These are phyloP conservation scores for Annulohypoxylon truncatum DNA, from an alignment of 2,329 filamentous ascomycete genomes.

Conservation along the genomic window DNA sequence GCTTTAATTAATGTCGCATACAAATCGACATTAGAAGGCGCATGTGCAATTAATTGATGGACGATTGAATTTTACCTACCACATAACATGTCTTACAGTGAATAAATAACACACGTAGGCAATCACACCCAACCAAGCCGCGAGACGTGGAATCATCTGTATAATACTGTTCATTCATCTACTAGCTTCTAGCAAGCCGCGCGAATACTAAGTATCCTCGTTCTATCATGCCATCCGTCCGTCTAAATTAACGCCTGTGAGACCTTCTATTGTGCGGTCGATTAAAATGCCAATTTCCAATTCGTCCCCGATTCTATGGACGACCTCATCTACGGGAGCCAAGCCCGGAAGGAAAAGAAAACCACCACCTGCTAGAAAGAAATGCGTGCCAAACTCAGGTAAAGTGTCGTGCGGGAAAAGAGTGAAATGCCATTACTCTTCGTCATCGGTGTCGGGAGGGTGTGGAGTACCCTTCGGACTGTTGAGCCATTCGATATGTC, in stretches of 20 bases:
- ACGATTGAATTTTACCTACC: no score
- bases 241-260: slow-evolving; percentile 37
- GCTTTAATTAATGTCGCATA: no score
- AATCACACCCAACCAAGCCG: background rate
- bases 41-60: no score
- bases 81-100: no score
- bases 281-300: slow-evolving; percentile 24
- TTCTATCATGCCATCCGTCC: slow-evolving; percentile 34
- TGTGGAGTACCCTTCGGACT: slow-evolving; percentile 86
- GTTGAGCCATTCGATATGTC: slow-evolving; percentile 88
- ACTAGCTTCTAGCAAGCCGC: background rate
- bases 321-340: background rate
- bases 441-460: slow-evolving; percentile 81
- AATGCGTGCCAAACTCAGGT: slow-evolving; percentile 15
- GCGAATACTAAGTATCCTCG: slow-evolving; percentile 17
- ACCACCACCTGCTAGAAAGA: slow-evolving; percentile 3
- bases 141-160: background rate
- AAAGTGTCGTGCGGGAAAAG: background rate
- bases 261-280: slow-evolving; percentile 24
- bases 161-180: slow-evolving; percentile 1
- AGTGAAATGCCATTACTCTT: slow-evolving; percentile 57
- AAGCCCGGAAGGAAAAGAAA: slow-evolving; percentile 14
- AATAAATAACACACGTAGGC: no score
- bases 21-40: no score
- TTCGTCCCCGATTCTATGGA: slow-evolving; percentile 17